A percentile compares a stretch with the other conserved stretches of the same genome.
Conservation (phyloP, 148 eudicot genomes). For the Vaccinium vitisidaea region DNA sequence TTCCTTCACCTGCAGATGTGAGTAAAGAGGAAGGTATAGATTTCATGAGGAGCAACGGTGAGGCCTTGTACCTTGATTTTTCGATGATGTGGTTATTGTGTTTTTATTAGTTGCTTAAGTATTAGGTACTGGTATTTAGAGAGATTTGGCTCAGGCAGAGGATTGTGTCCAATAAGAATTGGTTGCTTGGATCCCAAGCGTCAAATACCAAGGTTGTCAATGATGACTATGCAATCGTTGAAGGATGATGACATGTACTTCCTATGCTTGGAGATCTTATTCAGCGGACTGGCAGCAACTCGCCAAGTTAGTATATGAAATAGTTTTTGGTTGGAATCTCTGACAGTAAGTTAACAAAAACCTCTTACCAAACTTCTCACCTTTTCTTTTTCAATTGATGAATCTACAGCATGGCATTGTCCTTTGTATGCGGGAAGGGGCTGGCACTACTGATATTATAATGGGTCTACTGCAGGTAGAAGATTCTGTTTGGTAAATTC, state of each 20-base stretch:
- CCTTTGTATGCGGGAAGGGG: slow-evolving; percentile 76
- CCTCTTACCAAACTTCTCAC: not conserved
- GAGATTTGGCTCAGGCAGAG: slow-evolving; percentile 41
- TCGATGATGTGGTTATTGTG: not conserved
- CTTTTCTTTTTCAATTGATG: not conserved
- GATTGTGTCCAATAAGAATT: slow-evolving; percentile 56
- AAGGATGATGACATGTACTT: slow-evolving; percentile 66
- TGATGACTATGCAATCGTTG: slow-evolving; percentile 59
- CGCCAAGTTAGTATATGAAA: slow-evolving; percentile 33
- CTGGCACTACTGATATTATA: slow-evolving; percentile 52
- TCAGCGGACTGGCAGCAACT: slow-evolving; percentile 28
- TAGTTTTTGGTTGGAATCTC: not conserved
- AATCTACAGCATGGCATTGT: slow-evolving; percentile 52
- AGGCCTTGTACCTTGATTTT: slow-evolving; percentile 19
- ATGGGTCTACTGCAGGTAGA: slow-evolving; percentile 79
- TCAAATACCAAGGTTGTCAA: slow-evolving; percentile 37
- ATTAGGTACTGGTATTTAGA: slow-evolving; percentile 11
- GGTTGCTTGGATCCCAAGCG: slow-evolving; percentile 49
- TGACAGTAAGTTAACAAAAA: not conserved
- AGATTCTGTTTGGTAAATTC: not conserved
- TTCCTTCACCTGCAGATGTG: slow-evolving; percentile 92
- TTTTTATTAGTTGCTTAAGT: not conserved
- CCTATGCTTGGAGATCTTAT: slow-evolving; percentile 55
- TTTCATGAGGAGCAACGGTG: slow-evolving; percentile 54
- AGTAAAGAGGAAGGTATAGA: slow-evolving; percentile 78